These are phyloP conservation scores for Omphalotus olearius DNA, from an alignment of 1,284 basidiomycete genomes.

Conservation along the genomic window DNA sequence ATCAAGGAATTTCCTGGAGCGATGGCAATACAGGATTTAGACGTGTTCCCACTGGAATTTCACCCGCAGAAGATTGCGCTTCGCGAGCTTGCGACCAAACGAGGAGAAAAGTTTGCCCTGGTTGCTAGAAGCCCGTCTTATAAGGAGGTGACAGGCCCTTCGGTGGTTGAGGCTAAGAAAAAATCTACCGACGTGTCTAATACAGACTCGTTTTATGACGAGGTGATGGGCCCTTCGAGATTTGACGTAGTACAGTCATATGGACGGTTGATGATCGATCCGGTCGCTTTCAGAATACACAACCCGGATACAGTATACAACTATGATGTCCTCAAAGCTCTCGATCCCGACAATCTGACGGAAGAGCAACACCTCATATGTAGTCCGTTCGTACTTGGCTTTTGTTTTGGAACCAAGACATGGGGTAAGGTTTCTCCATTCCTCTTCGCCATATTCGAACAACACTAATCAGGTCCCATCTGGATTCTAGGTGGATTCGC, in stretches of 20 bases:
- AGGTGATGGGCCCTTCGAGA: no score
- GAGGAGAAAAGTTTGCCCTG: constrained; percentile 18
- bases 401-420: constrained; percentile 25
- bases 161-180: no score
- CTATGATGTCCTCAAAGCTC: constrained; percentile 13
- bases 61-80: constrained; percentile 16
- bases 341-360: constrained; percentile 18
- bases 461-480: not conserved
- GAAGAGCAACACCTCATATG: constrained; percentile 26
- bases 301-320: constrained; percentile 20
- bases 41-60: constrained; percentile 20
- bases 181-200: no score
- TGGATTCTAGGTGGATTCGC: constrained; percentile 23
- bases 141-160: constrained; percentile 5
- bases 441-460: not conserved
- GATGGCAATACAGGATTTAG: constrained; percentile 20
- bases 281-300: constrained; percentile 21
- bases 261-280: constrained; percentile 28
- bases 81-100: constrained; percentile 11
- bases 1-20: constrained; percentile 21
- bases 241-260: constrained; percentile 15
- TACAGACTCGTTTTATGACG: no score
- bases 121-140: constrained; percentile 14
- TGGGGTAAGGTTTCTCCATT: constrained; percentile 22
- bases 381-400: constrained; percentile 25